phyloP scores from a whole-genome alignment of 768 basidiomycete species.

The Atractiella rhizophila region DNA sequence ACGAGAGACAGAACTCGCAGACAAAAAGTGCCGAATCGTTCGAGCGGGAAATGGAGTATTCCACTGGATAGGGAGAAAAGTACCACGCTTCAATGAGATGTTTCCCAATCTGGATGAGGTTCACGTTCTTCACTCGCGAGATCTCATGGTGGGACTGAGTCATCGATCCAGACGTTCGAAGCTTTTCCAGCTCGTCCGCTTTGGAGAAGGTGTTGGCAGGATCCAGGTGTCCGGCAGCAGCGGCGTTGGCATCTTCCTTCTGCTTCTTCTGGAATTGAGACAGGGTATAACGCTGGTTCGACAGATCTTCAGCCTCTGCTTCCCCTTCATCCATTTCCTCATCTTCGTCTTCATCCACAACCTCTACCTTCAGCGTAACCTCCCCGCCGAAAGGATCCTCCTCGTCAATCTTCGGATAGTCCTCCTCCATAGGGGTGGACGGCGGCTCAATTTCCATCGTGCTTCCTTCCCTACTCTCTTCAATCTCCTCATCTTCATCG shows the following conservation, averaged over 20 bases:
- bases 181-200: conserved; percentile 94
- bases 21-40: conserved; percentile 84
- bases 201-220: conserved; percentile 55
- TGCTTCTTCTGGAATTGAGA: conserved; percentile 29
- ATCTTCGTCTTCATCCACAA: conserved; percentile 29
- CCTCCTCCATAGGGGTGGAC: conserved; percentile 1
- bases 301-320: conserved; percentile 21
- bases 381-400: conserved; percentile 9
- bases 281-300: background rate
- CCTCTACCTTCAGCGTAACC: conserved; percentile 10
- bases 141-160: conserved; percentile 96
- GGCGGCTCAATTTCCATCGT: background rate
- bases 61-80: conserved; percentile 94
- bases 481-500: conserved; percentile 6
- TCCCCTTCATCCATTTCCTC: conserved; percentile 32
- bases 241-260: conserved; percentile 26
- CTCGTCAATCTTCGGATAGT: background rate
- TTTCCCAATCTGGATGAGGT: conserved; percentile 79
- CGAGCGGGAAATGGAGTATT: too few relatives aligned
- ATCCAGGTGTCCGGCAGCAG: conserved; percentile 27
- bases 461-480: conserved; percentile 9
- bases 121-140: conserved; percentile 91
- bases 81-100: conserved; percentile 99
- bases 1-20: conserved; percentile 93
- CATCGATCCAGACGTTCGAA: conserved; percentile 93